Conservation (phyloP, 768 basidiomycete species). For the Boletus reticulatus region DNA sequence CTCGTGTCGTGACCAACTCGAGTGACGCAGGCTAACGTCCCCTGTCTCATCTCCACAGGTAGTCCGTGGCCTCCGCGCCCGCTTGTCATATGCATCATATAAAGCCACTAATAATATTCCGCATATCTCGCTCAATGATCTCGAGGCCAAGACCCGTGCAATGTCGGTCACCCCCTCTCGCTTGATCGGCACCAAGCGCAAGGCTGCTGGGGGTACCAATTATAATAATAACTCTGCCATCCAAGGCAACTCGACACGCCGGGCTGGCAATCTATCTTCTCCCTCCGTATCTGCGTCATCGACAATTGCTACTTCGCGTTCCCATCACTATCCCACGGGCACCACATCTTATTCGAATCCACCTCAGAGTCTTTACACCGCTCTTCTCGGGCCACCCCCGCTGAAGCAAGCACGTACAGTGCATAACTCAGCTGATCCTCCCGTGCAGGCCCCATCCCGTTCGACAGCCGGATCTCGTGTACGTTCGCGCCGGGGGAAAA, state of each 20-base stretch:
- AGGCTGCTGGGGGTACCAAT: slow-evolving; percentile 39
- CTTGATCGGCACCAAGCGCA: slow-evolving; percentile 59
- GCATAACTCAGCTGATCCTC: slow-evolving; percentile 70
- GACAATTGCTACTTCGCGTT: slow-evolving; percentile 35
- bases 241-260: slow-evolving; percentile 40
- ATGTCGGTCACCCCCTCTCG: slow-evolving; percentile 48
- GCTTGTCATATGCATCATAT: slow-evolving; percentile 81
- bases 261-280: slow-evolving; percentile 48
- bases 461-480: slow-evolving; percentile 32
- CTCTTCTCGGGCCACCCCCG: slow-evolving; percentile 76
- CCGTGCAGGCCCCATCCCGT: slow-evolving; percentile 48
- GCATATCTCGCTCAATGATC: slow-evolving; percentile 62
- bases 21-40: slow-evolving; percentile 23
- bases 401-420: slow-evolving; percentile 77
- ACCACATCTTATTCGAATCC: slow-evolving; percentile 38
- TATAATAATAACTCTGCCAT: slow-evolving; percentile 53
- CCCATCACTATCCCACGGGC: slow-evolving; percentile 41
- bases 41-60: slow-evolving; percentile 50
- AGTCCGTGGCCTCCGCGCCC: slow-evolving; percentile 75
- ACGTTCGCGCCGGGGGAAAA: slow-evolving; percentile 17
- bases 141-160: slow-evolving; percentile 57
- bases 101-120: slow-evolving; percentile 76
- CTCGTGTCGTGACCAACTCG: slow-evolving; percentile 8
- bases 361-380: slow-evolving; percentile 64
- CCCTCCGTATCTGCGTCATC: slow-evolving; percentile 24